A percentile compares a stretch with the other conserved stretches of the same genome.
Evolutionary conservation across 768 basidiomycete species (phyloP).

Genomic region (Podaxis sp.): DNA sequence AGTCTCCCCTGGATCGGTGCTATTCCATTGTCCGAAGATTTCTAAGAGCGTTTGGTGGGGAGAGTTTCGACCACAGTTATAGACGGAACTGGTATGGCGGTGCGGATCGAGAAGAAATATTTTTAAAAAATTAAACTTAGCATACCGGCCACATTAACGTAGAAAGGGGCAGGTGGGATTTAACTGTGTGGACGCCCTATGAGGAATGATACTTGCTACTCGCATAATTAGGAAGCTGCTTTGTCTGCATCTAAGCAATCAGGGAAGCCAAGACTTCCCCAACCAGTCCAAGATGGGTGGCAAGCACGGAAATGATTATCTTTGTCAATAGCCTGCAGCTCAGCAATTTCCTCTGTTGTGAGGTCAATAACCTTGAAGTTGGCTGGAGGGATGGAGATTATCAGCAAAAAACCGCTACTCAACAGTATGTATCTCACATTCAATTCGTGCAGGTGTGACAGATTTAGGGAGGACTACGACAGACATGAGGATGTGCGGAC

Average conservation of each 20-base stretch:
- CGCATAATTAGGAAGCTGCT: neutral
- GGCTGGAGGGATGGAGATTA: conserved; percentile 23
- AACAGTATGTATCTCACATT: neutral
- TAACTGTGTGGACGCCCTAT: too few species aligned
- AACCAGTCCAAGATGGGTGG: conserved; percentile 60
- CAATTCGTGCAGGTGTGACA: conserved; percentile 64
- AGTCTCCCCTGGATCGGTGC: too few species aligned
- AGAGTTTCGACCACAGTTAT: too few species aligned
- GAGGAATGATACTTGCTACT: too few species aligned
- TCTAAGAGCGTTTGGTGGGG: too few species aligned
- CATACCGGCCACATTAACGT: too few species aligned
- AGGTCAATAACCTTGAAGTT: conserved; percentile 63
- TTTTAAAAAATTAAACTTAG: too few species aligned
- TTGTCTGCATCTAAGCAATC: conserved; percentile 33
- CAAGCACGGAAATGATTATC: conserved; percentile 61
- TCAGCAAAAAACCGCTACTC: neutral
- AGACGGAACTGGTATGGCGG: too few species aligned
- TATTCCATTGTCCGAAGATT: too few species aligned
- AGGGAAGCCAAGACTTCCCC: conserved; percentile 57
- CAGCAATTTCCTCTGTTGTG: conserved; percentile 52
- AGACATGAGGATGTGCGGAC: neutral
- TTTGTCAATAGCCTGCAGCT: conserved; percentile 58
- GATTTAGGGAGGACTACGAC: conserved; percentile 65
- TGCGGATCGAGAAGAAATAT: too few species aligned
- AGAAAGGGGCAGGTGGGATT: too few species aligned